Evolutionary conservation across 768 basidiomycete species (phyloP).

Genomic region (Leucocoprinus birnbaumii): DNA sequence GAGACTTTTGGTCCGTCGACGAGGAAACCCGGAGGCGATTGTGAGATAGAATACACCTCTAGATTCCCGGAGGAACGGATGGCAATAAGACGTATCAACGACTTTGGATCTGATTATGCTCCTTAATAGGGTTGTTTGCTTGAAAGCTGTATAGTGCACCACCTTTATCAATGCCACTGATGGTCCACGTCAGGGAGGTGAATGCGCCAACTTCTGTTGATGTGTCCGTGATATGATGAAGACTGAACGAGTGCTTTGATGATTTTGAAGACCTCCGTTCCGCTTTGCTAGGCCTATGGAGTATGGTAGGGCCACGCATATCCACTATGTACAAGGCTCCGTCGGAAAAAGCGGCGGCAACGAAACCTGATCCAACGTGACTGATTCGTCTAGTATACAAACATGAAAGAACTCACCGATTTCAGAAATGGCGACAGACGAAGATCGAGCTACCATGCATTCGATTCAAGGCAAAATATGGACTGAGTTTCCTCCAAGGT

Average conservation of each 20-base stretch:
- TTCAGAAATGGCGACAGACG: conserved; percentile 64
- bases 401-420: conserved; percentile 53
- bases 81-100: conserved; percentile 59
- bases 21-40: conserved; percentile 28
- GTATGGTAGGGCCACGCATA: conserved; percentile 68
- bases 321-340: conserved; percentile 65
- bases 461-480: conserved; percentile 56
- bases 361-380: conserved; percentile 70
- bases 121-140: background rate
- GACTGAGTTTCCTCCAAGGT: conserved; percentile 46
- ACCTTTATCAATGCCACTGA: conserved; percentile 57
- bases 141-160: background rate
- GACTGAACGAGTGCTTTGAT: conserved; percentile 26
- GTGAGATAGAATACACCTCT: conserved; percentile 53
- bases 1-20: conserved; percentile 33
- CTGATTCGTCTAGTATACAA: background rate
- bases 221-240: conserved; percentile 27
- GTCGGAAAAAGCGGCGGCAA: conserved; percentile 66
- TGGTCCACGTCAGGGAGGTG: conserved; percentile 62
- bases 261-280: conserved; percentile 35
- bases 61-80: conserved; percentile 54
- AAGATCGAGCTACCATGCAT: conserved; percentile 32
- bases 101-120: conserved; percentile 35
- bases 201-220: conserved; percentile 47
- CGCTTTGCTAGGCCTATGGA: conserved; percentile 44